Evolutionary conservation across 345 rosid genomes (phyloP).

Genomic region (Reutealis trisperma): DNA sequence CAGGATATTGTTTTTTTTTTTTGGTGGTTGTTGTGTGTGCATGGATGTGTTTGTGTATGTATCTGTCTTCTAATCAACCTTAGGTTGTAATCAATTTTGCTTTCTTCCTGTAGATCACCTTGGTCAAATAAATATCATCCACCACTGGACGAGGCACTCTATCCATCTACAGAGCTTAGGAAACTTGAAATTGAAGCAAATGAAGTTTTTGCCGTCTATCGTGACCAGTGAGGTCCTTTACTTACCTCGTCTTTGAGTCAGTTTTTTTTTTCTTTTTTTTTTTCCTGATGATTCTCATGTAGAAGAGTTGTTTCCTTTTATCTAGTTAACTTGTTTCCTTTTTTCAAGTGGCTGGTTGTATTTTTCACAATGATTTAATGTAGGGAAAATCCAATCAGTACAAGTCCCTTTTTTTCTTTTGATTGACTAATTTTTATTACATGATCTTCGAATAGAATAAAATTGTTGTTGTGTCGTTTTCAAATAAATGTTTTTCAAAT

Average conservation of each 20-base stretch:
- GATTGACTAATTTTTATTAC: background rate
- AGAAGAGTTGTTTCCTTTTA: background rate
- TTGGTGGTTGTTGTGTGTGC: no score
- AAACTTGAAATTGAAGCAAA: conserved; percentile 92
- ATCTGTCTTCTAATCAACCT: background rate
- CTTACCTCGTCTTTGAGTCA: conserved; percentile 59
- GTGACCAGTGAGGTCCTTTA: conserved; percentile 99
- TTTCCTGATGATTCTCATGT: background rate
- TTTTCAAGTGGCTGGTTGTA: background rate
- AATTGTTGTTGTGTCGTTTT: background rate
- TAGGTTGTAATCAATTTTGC: background rate
- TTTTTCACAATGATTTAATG: background rate
- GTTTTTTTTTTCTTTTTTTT: background rate
- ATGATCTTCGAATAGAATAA: background rate
- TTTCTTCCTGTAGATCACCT: conserved; percentile 62
- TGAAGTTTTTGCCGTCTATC: conserved; percentile 77
- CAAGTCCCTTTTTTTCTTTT: background rate
- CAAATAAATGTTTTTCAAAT: background rate
- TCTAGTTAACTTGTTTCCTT: background rate
- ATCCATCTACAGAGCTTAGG: conserved; percentile 76
- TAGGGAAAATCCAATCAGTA: background rate
- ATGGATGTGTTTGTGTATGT: background rate
- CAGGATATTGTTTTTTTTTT: background rate
- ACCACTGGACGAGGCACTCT: conserved; percentile 70
- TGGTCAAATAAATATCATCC: conserved; percentile 94